Evolutionary conservation across 2,329 filamentous ascomycete species (phyloP), one percentile per base, ranked within the genome.

Genomic region (Neophaeococcomyces mojaviensis): DNA sequence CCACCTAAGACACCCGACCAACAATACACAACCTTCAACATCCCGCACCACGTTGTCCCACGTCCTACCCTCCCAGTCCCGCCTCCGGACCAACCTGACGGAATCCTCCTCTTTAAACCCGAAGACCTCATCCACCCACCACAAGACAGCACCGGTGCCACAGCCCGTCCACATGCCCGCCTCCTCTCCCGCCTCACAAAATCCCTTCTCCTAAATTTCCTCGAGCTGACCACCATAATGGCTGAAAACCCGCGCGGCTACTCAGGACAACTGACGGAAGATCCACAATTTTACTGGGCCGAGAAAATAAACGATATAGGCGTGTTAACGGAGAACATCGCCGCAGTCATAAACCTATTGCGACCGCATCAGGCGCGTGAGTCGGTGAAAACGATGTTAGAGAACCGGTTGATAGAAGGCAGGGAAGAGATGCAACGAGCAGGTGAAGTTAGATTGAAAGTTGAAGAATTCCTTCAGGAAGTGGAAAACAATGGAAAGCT

Each of bases 271-370:
- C 24, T 6, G 24, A 10, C 24, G 20, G 39, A 20, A 26, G 12
- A 4, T 13, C 19, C 20, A 15, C 7, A 13, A 50, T 46, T 20
- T 33, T 28, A 50, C 33, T 47, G 50, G 28, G 39, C 49, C 15
- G 72, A 75, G 35, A 94, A 94, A 62, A 74, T 90, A 37, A 72
- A 79, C 36, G 84, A 97, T 63, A 67, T 98, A 26, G 77, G 84
- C 58, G 88, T 83, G 13, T 69, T 97, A 22, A 83, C 94, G 52
- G 82, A 90, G 64, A 97, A 97, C 64, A 84, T 94, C 59, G 88
- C 96, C 66, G 87, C 94, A 59, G 76, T 95, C 44, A 80, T 97
- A 54, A 98, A 98, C 64, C 83, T 94, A 64, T 97, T 95, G 67
- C 78, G 90, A 26, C 89, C 89, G 8, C 89, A 96, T 62, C 90